phyloP scores from a whole-genome alignment of 768 basidiomycete genomes.

The Crepidotus variabilis region DNA sequence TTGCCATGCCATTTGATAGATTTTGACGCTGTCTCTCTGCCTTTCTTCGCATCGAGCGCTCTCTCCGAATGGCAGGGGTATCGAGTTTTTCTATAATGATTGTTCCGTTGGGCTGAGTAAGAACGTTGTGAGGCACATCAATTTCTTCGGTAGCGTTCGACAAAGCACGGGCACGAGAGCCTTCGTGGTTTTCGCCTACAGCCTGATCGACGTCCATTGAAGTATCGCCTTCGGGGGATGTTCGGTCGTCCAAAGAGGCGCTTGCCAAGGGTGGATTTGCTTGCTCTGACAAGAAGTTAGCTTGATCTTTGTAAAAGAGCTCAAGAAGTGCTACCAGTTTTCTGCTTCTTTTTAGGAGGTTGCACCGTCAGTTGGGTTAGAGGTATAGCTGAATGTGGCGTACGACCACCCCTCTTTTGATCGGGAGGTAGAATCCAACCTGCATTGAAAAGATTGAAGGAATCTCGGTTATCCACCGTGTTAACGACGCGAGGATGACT shows the following conservation, averaged over 20 bases:
- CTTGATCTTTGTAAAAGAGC: constrained; percentile 36
- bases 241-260: constrained; percentile 18
- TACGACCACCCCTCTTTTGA: constrained; percentile 59
- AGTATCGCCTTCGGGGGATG: constrained; percentile 12
- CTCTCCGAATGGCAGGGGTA: constrained; percentile 62
- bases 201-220: constrained; percentile 19
- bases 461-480: constrained; percentile 66
- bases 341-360: constrained; percentile 37
- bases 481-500: constrained; percentile 53
- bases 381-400: constrained; percentile 23
- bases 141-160: constrained; percentile 11
- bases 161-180: constrained; percentile 6
- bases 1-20: background rate
- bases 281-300: constrained; percentile 39
- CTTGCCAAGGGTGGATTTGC: constrained; percentile 8
- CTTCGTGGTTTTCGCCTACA: background rate
- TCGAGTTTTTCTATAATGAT: constrained; percentile 70
- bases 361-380: constrained; percentile 42
- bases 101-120: constrained; percentile 22
- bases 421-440: constrained; percentile 88
- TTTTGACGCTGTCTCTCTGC: constrained; percentile 26
- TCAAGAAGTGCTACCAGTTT: constrained; percentile 31
- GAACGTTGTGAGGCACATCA: constrained; percentile 18
- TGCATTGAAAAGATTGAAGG: constrained; percentile 78
- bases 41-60: constrained; percentile 49